Evolutionary conservation across 31 red algal genomes (phyloP).

Genomic region (Asparagopsis taxiformis): DNA sequence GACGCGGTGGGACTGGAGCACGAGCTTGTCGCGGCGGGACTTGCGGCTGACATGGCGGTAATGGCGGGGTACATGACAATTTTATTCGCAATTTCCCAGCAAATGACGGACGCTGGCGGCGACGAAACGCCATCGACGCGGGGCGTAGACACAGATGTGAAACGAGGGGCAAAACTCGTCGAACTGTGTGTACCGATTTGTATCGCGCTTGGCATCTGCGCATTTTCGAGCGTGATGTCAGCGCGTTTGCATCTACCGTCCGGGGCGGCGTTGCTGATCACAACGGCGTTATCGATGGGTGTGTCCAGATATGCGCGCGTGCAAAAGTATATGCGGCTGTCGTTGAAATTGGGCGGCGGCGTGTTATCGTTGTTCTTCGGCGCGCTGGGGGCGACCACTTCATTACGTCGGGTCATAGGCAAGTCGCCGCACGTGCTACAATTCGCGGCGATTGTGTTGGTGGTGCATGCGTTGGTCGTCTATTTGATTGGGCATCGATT

Average conservation of each 20-base stretch:
- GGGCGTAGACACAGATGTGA: too few relatives aligned
- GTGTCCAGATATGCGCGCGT: background rate
- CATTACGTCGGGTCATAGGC: background rate
- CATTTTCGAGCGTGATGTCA: background rate
- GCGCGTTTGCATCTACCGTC: background rate
- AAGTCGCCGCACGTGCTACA: constrained; percentile 4
- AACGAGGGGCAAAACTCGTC: too few relatives aligned
- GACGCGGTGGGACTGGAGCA: constrained; percentile 6
- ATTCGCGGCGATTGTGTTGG: constrained; percentile 8
- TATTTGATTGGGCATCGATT: constrained; percentile 4
- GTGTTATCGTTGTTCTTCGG: constrained; percentile 5
- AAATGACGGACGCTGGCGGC: too few relatives aligned
- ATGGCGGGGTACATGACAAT: constrained; percentile 45
- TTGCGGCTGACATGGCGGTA: constrained; percentile 49
- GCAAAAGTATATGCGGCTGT: background rate
- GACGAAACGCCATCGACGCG: too few relatives aligned
- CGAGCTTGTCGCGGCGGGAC: constrained; percentile 14
- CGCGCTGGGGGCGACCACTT: constrained; percentile 15
- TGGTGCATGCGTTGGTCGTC: constrained; percentile 2
- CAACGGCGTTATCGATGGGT: constrained; percentile 12
- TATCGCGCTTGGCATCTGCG: too few relatives aligned
- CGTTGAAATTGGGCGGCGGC: background rate
- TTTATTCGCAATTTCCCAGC: constrained; percentile 12
- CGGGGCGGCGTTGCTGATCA: constrained; percentile 1
- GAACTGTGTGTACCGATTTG: too few relatives aligned